These are phyloP conservation scores for Teunomyces gatunensis DNA, from an alignment of 805 yeast species.

Conservation along the genomic window DNA sequence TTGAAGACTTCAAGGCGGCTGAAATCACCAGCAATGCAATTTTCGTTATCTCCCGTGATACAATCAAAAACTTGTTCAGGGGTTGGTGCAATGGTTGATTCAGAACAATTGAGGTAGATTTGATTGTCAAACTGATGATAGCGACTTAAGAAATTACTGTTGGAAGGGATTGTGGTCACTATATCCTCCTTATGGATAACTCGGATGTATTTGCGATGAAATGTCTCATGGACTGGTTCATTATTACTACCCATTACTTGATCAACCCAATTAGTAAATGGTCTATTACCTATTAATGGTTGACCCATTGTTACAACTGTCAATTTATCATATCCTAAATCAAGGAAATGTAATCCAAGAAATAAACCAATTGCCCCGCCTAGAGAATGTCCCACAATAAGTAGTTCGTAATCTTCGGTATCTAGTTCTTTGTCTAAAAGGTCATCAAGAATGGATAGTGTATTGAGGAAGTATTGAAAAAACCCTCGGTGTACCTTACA, in stretches of 20 bases:
- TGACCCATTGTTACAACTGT: slow-evolving; percentile 44
- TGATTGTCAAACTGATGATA: slow-evolving; percentile 38
- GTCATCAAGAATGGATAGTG: slow-evolving; percentile 24
- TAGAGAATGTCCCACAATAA: slow-evolving; percentile 29
- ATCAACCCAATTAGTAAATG: slow-evolving; percentile 38
- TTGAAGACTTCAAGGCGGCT: slow-evolving; percentile 8
- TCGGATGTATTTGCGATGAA: slow-evolving; percentile 17
- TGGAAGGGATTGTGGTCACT: slow-evolving; percentile 28
- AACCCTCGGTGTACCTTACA: slow-evolving; percentile 40
- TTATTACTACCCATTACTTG: slow-evolving; percentile 26
- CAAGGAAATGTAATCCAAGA: slow-evolving; percentile 34
- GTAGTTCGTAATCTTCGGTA: slow-evolving; percentile 12
- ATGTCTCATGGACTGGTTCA: slow-evolving; percentile 18
- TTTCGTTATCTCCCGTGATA: slow-evolving; percentile 19
- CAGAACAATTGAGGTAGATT: slow-evolving; percentile 27
- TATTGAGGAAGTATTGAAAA: slow-evolving; percentile 25
- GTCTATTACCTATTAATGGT: slow-evolving; percentile 41
- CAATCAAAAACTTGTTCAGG: slow-evolving; percentile 34
- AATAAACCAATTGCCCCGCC: slow-evolving; percentile 44
- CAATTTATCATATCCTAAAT: slow-evolving; percentile 29
- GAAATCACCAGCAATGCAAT: slow-evolving; percentile 33
- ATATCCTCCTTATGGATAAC: slow-evolving; percentile 28
- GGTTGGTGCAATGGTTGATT: slow-evolving; percentile 21
- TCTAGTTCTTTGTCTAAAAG: slow-evolving; percentile 16
- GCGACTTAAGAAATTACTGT: slow-evolving; percentile 12